phyloP scores from a whole-genome alignment of 208 protist species.

The Leishmania guyanensis region DNA sequence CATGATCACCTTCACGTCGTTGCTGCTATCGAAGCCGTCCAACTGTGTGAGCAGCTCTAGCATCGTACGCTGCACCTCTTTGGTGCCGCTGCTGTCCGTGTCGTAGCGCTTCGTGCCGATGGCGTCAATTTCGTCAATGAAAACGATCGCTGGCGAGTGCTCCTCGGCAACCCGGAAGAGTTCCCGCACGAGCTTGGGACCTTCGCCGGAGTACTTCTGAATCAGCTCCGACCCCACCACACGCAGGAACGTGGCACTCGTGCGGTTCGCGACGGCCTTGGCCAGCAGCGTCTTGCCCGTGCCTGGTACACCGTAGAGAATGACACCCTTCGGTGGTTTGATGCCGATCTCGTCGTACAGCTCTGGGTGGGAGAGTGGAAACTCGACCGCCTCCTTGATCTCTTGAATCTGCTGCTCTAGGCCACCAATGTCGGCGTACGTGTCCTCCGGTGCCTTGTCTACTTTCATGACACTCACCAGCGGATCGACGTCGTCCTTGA shows the following conservation, averaged over 20 bases:
- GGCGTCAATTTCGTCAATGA: constrained; percentile 99
- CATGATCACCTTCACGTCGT: constrained; percentile 99
- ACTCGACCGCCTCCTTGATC: constrained; percentile 99
- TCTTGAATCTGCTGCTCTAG: constrained; percentile 99
- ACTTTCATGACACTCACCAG: constrained; percentile 99
- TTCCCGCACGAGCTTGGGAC: constrained; percentile 99
- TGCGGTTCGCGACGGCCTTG: constrained; percentile 99
- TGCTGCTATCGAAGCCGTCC: constrained; percentile 99
- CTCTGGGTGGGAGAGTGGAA: constrained; percentile 99
- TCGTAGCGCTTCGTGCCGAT: constrained; percentile 99
- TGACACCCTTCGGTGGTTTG: constrained; percentile 99
- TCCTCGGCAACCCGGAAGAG: constrained; percentile 99
- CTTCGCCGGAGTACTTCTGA: constrained; percentile 99
- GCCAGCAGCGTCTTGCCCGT: constrained; percentile 99
- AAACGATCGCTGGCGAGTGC: constrained; percentile 99
- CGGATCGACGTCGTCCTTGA: constrained; percentile 98
- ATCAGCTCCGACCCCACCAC: constrained; percentile 99
- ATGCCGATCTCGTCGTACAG: constrained; percentile 99
- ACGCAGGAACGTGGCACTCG: constrained; percentile 99
- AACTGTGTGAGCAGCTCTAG: constrained; percentile 99
- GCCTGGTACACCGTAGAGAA: constrained; percentile 99
- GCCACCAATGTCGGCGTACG: constrained; percentile 99
- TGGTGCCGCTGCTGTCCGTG: constrained; percentile 96
- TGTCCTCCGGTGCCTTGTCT: constrained; percentile 99
- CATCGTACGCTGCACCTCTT: constrained; percentile 99